Evolutionary conservation across 345 rosid species (phyloP).

Genomic region (Salix caprea): DNA sequence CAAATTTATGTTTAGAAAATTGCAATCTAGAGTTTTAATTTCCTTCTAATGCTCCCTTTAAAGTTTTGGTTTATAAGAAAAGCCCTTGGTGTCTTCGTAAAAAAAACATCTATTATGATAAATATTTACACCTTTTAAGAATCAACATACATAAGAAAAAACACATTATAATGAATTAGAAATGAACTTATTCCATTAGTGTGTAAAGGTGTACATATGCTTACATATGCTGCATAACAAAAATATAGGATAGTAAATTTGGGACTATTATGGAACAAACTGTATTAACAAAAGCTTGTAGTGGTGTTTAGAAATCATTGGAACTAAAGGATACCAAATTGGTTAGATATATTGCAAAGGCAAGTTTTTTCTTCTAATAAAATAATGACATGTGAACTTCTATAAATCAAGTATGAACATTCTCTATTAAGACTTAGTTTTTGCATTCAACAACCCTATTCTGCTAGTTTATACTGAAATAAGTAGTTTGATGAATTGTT

Average conservation of each 20-base stretch:
- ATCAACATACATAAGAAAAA: neutral
- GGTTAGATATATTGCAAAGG: neutral
- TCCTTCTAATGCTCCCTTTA: neutral
- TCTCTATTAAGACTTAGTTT: neutral
- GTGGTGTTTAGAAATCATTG: neutral
- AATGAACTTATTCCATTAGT: neutral
- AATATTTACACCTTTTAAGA: too few species aligned
- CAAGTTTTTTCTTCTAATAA: neutral
- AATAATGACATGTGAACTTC: neutral
- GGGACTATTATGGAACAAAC: neutral
- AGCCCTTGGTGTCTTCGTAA: too few species aligned
- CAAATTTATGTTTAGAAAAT: neutral
- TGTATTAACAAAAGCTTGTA: too few species aligned
- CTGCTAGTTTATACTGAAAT: neutral
- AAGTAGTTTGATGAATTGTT: neutral
- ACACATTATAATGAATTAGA: neutral
- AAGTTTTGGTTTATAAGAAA: neutral
- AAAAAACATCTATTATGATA: too few species aligned
- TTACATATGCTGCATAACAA: too few species aligned
- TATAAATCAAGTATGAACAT: neutral
- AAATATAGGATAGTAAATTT: neutral
- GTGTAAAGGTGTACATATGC: neutral
- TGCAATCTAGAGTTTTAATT: neutral
- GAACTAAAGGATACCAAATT: neutral
- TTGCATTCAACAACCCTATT: too few species aligned